Conservation (phyloP, 345 rosid genomes). For the Eucalyptus marginata region DNA sequence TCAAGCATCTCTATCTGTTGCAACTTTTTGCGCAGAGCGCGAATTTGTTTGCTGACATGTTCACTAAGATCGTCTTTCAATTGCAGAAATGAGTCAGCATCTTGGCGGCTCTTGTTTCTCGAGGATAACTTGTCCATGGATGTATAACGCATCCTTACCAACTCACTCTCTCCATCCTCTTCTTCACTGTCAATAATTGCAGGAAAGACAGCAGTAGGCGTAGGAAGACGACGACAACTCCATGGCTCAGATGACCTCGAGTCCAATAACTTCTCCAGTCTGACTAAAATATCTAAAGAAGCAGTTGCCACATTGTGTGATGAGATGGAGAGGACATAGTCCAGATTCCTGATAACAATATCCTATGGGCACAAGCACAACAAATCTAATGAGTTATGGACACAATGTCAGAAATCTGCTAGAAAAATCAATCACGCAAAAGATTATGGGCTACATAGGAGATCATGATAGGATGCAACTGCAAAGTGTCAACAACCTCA, state of each 20-base stretch:
- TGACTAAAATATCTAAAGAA: constrained; percentile 61
- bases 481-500: neutral
- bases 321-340: constrained; percentile 60
- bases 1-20: constrained; percentile 97
- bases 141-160: constrained; percentile 50
- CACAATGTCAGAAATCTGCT: neutral
- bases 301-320: constrained; percentile 62
- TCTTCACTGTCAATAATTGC: constrained; percentile 70
- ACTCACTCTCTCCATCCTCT: constrained; percentile 57
- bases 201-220: constrained; percentile 80
- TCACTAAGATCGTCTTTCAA: constrained; percentile 37
- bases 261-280: constrained; percentile 73
- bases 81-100: constrained; percentile 38
- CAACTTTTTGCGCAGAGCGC: constrained; percentile 76
- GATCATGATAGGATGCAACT: neutral
- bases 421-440: neutral
- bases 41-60: constrained; percentile 49
- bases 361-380: constrained; percentile 37
- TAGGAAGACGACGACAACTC: constrained; percentile 82
- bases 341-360: constrained; percentile 75
- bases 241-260: constrained; percentile 78
- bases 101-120: constrained; percentile 10
- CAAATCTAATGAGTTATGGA: neutral
- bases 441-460: neutral
- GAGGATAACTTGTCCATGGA: constrained; percentile 9